phyloP scores from a whole-genome alignment of 352 stramenopile genomes.

The Phytopythium boreale region DNA sequence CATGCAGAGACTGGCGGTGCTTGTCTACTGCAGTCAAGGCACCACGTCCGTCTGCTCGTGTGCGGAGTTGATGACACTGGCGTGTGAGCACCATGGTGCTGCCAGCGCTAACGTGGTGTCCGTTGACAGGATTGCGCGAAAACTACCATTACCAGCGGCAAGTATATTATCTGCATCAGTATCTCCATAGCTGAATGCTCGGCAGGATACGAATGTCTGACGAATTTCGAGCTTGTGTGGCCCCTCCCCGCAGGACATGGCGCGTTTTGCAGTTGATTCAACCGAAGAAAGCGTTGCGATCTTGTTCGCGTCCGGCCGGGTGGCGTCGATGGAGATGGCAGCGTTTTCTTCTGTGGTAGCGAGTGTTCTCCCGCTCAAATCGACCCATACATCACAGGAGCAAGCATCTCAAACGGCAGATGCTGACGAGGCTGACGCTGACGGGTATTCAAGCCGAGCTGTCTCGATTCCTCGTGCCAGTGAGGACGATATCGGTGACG shows the following conservation, averaged over 20 bases:
- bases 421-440: neutral
- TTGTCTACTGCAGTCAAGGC: constrained; percentile 33
- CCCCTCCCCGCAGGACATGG: constrained; percentile 19
- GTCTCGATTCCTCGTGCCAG: neutral
- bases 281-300: constrained; percentile 20
- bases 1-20: constrained; percentile 17
- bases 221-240: neutral
- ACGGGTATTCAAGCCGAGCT: neutral
- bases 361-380: constrained; percentile 11
- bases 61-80: constrained; percentile 2
- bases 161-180: neutral
- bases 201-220: neutral
- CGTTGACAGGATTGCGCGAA: neutral
- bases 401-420: neutral
- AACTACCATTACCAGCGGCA: constrained; percentile 32
- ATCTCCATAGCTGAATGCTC: neutral
- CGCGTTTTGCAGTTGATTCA: constrained; percentile 22
- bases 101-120: neutral
- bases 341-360: constrained; percentile 16
- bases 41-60: constrained; percentile 20
- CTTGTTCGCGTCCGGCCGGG: constrained; percentile 31
- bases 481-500: neutral
- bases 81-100: neutral
- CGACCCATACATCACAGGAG: neutral
- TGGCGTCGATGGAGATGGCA: constrained; percentile 21